Conservation (phyloP, 768 basidiomycete species). For the Lepiota brunneoincarnata region DNA sequence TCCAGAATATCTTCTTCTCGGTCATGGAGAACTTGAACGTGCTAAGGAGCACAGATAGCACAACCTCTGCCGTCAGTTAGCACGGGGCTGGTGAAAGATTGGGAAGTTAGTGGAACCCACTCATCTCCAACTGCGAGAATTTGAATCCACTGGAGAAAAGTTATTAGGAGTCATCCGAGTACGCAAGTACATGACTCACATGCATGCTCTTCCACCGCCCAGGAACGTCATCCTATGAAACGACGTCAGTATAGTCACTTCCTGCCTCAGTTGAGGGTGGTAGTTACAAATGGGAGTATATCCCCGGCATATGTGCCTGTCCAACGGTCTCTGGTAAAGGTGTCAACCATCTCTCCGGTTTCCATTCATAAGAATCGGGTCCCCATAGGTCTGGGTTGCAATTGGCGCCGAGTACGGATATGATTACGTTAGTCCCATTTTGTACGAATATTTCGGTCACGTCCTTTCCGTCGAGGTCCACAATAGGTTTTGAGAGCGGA, state of each 20-base stretch:
- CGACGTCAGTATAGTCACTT: not conserved
- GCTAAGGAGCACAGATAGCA: slow-evolving; percentile 13
- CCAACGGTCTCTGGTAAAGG: slow-evolving; percentile 28
- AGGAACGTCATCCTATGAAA: slow-evolving; percentile 39
- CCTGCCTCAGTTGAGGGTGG: not conserved
- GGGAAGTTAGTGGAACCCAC: not conserved
- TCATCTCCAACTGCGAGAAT: slow-evolving; percentile 10
- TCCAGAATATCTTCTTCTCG: slow-evolving; percentile 10
- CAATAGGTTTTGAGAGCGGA: slow-evolving; percentile 32
- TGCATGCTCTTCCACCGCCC: slow-evolving; percentile 38
- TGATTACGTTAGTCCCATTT: slow-evolving; percentile 24
- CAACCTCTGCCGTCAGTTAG: slow-evolving; percentile 8
- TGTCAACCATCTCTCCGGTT: slow-evolving; percentile 34
- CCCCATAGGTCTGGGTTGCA: slow-evolving; percentile 33
- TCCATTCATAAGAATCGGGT: slow-evolving; percentile 31
- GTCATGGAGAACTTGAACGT: slow-evolving; percentile 3
- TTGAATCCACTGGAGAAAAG: slow-evolving; percentile 3
- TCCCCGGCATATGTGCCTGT: slow-evolving; percentile 6
- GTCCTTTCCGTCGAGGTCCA: slow-evolving; percentile 21
- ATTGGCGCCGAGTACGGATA: slow-evolving; percentile 32
- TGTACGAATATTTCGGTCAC: slow-evolving; percentile 22
- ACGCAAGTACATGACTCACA: slow-evolving; percentile 18
- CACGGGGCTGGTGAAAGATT: not conserved
- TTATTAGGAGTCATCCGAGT: not conserved
- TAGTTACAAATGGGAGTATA: slow-evolving; percentile 23